Evolutionary conservation across 2,329 filamentous ascomycete species (phyloP).

Genomic region (Aspergillus awamori): DNA sequence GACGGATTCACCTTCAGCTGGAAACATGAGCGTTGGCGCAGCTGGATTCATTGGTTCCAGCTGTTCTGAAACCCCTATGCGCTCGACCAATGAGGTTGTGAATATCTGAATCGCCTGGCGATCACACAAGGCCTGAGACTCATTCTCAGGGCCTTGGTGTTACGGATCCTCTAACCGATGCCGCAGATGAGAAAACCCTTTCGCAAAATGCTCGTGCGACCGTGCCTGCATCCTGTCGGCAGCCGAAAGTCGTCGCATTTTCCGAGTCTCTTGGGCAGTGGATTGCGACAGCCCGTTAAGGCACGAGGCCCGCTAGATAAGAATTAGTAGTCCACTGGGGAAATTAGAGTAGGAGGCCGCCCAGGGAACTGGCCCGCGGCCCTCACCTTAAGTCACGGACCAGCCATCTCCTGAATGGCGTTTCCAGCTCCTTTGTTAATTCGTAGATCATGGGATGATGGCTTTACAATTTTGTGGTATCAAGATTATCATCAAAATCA

Average conservation of each 20-base stretch:
- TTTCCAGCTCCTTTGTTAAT: not conserved
- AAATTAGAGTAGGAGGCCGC: conserved; percentile 2
- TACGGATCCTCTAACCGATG: not conserved
- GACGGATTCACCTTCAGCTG: not conserved
- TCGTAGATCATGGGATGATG: not conserved
- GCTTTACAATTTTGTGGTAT: not conserved
- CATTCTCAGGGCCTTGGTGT: not conserved
- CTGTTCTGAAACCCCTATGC: conserved; percentile 13
- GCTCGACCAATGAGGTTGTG: conserved; percentile 15
- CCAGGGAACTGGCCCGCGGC: conserved; percentile 1
- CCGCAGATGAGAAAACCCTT: not conserved
- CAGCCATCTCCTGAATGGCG: not conserved
- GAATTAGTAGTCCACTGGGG: not conserved
- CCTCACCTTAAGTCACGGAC: conserved; percentile 5
- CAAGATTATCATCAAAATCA: too few relatives aligned
- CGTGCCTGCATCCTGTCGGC: not conserved
- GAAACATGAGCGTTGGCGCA: not conserved
- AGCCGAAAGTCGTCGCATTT: not conserved
- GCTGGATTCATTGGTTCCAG: conserved; percentile 17
- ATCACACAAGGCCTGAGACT: not conserved
- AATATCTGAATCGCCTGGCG: not conserved
- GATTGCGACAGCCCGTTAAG: not conserved
- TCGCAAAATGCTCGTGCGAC: not conserved
- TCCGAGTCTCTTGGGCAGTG: not conserved
- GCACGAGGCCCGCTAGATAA: conserved; percentile 4